Evolutionary conservation across 176 grass and related monocot genomes (phyloP), one percentile per base, ranked within the genome.

Genomic region (Pharus latifolius): DNA sequence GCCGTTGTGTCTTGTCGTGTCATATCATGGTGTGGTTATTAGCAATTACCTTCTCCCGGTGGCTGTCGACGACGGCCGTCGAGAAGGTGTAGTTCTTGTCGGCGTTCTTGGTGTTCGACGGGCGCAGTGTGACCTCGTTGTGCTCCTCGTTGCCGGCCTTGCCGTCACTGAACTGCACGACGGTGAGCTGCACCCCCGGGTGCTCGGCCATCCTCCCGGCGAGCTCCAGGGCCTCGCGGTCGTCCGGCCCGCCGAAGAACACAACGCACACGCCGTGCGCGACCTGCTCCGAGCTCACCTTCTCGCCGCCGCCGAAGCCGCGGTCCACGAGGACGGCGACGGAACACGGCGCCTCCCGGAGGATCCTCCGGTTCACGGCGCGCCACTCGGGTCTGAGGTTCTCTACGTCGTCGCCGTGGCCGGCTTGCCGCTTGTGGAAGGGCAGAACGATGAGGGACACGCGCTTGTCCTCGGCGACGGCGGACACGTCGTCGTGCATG

Each of bases 81-180:
- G 93, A 90, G 74, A 97, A 92, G 1, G 93, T 92, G 80, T 92
- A 97, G 70, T 65, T 92, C 70, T 78, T 78, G 41, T 96, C 93
- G 19, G 62, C 80, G 47, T 85, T 92, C 37, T 87, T 83, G 20
- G 73, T 72, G 60, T 60, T 66, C 2, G 83, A 57, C 44, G 89
- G 88, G 1, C 78, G 80, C 4, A 97, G 60, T 8, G 49, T 97
- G 34, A 97, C 77, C 33, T 76, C 71, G 14, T 60, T 25, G 9
- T 75, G 85, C 49, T 84, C 80, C 25, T 61, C 74, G 12, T 24
- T 19, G 9, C 55, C 60, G 7, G 44, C 77, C 49, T 82, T 78
- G 3, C 48, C 54, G 14, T 60, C 69, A 22, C 85, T 28, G 59
- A 97, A 92, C 5, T 67, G 67, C 47, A 97, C 28, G 11, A 82